Percentiles rank a stretch among this genome's conserved stretches.
These are phyloP conservation scores for Candida awuae DNA, from an alignment of 805 yeast species.

Conservation along the genomic window DNA sequence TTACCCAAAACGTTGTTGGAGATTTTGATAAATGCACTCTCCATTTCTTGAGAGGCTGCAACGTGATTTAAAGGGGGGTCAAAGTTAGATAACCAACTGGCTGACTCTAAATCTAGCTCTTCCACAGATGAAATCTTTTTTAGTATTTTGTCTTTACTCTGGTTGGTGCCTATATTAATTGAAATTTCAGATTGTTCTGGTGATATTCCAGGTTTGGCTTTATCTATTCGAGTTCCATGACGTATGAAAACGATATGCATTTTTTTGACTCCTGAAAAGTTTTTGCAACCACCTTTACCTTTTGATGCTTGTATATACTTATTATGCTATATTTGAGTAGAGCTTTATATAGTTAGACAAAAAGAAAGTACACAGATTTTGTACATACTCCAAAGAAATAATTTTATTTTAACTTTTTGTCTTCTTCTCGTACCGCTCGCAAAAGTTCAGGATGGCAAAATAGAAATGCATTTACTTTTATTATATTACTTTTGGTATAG, in stretches of 20 bases:
- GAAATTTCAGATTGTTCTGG: slow-evolving; percentile 8
- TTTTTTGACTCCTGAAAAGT: not conserved
- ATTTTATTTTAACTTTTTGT: too few species aligned
- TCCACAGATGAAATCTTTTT: too few species aligned
- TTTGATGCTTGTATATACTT: too few species aligned
- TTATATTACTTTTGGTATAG: too few species aligned
- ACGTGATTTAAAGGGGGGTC: slow-evolving; percentile 29
- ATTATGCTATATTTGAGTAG: too few species aligned
- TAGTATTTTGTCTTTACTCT: not conserved
- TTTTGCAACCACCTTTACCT: not conserved
- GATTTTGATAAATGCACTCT: slow-evolving; percentile 21
- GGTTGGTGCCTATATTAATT: not conserved
- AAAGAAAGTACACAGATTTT: too few species aligned
- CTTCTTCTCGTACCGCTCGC: too few species aligned
- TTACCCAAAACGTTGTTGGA: slow-evolving; percentile 18
- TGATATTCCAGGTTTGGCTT: slow-evolving; percentile 13
- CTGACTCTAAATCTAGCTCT: slow-evolving; percentile 14
- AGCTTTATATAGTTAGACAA: too few species aligned
- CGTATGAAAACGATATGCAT: slow-evolving; percentile 30
- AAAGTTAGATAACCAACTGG: slow-evolving; percentile 29
- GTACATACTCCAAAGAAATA: too few species aligned
- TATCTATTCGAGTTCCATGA: slow-evolving; percentile 29
- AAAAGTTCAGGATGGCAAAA: too few species aligned
- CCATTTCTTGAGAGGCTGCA: slow-evolving; percentile 22
- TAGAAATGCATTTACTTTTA: too few species aligned